Evolutionary conservation across 2,329 filamentous ascomycete genomes (phyloP).

Genomic region (Fusarium newnesense): DNA sequence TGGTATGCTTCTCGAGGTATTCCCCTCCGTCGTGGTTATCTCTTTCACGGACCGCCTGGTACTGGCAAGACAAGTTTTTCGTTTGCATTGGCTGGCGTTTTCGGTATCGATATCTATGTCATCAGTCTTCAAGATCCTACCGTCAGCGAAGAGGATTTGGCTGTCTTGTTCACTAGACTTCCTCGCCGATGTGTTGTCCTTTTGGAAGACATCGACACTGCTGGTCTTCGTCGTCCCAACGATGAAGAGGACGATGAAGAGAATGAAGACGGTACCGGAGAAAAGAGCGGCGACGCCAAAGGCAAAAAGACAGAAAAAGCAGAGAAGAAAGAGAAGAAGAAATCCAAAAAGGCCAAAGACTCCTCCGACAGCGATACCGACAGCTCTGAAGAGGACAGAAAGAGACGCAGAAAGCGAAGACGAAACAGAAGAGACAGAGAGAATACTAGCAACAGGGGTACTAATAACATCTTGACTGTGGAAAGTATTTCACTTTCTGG

Average conservation of each 20-base stretch:
- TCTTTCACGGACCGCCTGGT: slow-evolving; percentile 80
- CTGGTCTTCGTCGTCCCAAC: slow-evolving; percentile 62
- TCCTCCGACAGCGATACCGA: slow-evolving; percentile 36
- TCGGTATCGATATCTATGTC: slow-evolving; percentile 74
- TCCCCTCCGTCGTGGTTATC: slow-evolving; percentile 79
- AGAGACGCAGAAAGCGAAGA: slow-evolving; percentile 35
- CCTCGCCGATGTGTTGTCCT: slow-evolving; percentile 73
- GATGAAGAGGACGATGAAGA: slow-evolving; percentile 46
- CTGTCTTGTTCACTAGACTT: slow-evolving; percentile 67
- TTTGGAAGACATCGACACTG: slow-evolving; percentile 76
- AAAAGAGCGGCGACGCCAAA: slow-evolving; percentile 2
- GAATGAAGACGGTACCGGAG: slow-evolving; percentile 17
- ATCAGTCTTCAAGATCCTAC: slow-evolving; percentile 66
- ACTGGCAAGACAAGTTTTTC: slow-evolving; percentile 78
- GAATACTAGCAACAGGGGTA: slow-evolving; percentile 37
- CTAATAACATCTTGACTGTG: slow-evolving; percentile 33
- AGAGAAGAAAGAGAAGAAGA: slow-evolving; percentile 38
- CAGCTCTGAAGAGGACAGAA: slow-evolving; percentile 39
- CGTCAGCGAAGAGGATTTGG: slow-evolving; percentile 70
- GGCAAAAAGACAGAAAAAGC: slow-evolving; percentile 15
- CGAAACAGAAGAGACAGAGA: slow-evolving; percentile 30
- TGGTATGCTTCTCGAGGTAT: slow-evolving; percentile 84
- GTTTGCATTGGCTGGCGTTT: slow-evolving; percentile 72
- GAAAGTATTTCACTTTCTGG: slow-evolving; percentile 78
- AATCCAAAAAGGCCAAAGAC: slow-evolving; percentile 43